Base-by-base conservation (phyloP, 768 basidiomycete genomes). In the Macrocybe gigantea region DNA sequence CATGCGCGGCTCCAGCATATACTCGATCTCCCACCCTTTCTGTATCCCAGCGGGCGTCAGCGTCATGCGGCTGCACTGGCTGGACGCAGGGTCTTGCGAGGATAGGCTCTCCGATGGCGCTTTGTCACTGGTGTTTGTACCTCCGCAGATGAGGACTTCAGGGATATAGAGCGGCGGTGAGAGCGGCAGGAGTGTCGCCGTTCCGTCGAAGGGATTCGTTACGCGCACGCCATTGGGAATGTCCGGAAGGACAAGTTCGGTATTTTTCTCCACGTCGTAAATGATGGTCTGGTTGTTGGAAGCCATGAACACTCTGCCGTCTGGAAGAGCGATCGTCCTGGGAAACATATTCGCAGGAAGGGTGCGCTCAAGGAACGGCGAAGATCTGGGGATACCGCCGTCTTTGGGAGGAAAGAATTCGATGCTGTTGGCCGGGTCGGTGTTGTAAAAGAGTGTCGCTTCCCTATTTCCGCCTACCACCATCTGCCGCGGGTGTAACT, bases 381-480 rank as follows among this genome's bases (percentile, higher is more conserved):
- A 58, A 10, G 57, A 63, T 12, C 57, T 58, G 22, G 60, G 63
- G 11, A 62, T 48, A 49, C 67, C 68, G 13, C 64, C 61, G 46
- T 70, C 69, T 45, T 72, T 72, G 5, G 65, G 58, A 4, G 70
- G 70, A 59, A 62, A 70, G 44, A 70, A 72, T 49, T 71, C 70
- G 43, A 67, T 62, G 0, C 79, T 82, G 60, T 82, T 82, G 44
- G 78, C 74, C 4, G 80, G 80, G 44, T 68, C 72, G 30, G 75
- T 79, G 56, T 85, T 83, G 59, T 29, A 63, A 57, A 34, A 63
- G 61, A 8, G 63, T 48, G 22, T 49, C 15, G n/a, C n/a, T 5
- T 49, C 29, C 31, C 36, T 45, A 10, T 48, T 51, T 10, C 50
- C 53, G 4, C 47, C 49, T 34, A 46, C 46, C 29, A 54, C 51